Conservation (phyloP, 495 filamentous ascomycete species). For the Parachaetomium inaequale region DNA sequence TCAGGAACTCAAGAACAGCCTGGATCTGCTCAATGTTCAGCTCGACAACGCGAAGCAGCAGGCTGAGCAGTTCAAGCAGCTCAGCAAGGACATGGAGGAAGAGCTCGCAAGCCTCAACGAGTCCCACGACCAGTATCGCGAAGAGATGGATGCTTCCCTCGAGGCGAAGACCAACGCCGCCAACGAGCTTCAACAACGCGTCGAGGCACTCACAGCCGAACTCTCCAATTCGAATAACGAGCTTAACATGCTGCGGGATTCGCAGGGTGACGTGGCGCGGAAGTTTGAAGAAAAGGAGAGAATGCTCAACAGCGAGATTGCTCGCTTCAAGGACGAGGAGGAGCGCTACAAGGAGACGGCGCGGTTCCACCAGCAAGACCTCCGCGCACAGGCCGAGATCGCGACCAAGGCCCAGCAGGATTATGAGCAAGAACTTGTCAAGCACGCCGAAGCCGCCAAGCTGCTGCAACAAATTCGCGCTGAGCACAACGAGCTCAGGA, state of each 20-base stretch:
- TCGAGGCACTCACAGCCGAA: constrained; percentile 78
- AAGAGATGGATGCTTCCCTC: constrained; percentile 72
- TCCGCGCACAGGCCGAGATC: constrained; percentile 90
- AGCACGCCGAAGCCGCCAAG: constrained; percentile 90
- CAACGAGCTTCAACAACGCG: constrained; percentile 70
- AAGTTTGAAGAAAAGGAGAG: constrained; percentile 76
- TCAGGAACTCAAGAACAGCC: constrained; percentile 74
- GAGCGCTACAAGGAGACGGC: constrained; percentile 72
- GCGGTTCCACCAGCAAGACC: constrained; percentile 80
- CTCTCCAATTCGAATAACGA: constrained; percentile 74
- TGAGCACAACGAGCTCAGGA: constrained; percentile 77
- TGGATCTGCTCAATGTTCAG: constrained; percentile 71
- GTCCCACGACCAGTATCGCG: constrained; percentile 77
- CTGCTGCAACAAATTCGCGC: constrained; percentile 69
- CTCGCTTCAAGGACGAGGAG: constrained; percentile 79
- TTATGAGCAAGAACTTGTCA: constrained; percentile 89
- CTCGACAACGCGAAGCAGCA: constrained; percentile 74
- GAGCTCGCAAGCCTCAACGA: constrained; percentile 74
- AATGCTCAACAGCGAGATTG: constrained; percentile 67
- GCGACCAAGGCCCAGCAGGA: constrained; percentile 88
- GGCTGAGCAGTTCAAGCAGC: constrained; percentile 82
- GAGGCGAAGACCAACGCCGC: constrained; percentile 72
- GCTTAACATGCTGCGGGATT: constrained; percentile 69
- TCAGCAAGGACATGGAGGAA: constrained; percentile 85
- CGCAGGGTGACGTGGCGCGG: constrained; percentile 68